Evolutionary conservation across 768 basidiomycete species (phyloP), one percentile per base, ranked within the genome.

Genomic region (Botryobasidium botryosum): DNA sequence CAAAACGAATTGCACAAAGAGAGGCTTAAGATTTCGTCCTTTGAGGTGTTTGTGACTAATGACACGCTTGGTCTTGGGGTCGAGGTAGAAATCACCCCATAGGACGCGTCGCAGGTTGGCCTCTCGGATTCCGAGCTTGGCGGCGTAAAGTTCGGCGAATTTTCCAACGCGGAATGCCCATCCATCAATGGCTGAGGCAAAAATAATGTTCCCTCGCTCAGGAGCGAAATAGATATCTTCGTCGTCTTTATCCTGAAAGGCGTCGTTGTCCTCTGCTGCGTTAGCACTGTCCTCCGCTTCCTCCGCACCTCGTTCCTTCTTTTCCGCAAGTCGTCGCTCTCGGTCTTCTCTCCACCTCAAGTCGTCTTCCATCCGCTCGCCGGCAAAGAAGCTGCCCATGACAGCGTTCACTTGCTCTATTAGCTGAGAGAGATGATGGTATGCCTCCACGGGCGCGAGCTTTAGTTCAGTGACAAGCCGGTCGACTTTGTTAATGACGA

Each of bases 331-430:
- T 10, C 90, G 72, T 18, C 75, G 70, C 54, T 96, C 87, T 24
- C 84, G 76, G 51, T 87, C 86, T 64, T 97, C 92, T 51, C 81
- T 68, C 87, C 94, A 94, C 12, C 86, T 70, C 18, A 88, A 61
- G 61, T 97, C 91, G 50, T 96, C 90, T 51, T 92, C 90, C 90
- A 97, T 94, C 15, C 94, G 68, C 50, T 96, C 92, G 2, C 81
- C 73, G 3, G 91, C 88, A 56, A 90, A 97, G 61, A 96, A 91
- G 46, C 75, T 75, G 0, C 94, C 94, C 88, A 97, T 92, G 41
- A 97, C 86, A 0, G 90, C 94, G 55, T 97, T 99, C 21, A 96
- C 91, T 55, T 94, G 86, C 59, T 97, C 92, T 43, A 99, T 86
- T 12, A 96, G 68, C 29, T 86, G 79, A 5, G 75, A 67, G n/a